phyloP scores from a whole-genome alignment of 2,329 filamentous ascomycete species.

The Fusarium xylarioides region DNA sequence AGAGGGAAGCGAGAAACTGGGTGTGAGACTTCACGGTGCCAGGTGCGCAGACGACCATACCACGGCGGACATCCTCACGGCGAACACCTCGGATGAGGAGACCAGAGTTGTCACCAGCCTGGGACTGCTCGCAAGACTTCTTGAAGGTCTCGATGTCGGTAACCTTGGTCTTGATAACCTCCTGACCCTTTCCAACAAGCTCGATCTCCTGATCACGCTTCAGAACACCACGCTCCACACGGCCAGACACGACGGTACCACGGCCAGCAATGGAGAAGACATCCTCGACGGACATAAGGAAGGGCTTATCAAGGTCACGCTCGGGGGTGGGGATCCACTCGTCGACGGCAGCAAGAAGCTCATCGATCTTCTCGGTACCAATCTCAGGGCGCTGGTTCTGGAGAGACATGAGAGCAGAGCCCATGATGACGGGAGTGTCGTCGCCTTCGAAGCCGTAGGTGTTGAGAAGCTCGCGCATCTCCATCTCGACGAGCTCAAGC shows the following conservation, averaged over 20 bases:
- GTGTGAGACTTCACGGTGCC: slow-evolving; percentile 85
- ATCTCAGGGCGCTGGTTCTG: slow-evolving; percentile 89
- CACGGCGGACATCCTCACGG: slow-evolving; percentile 92
- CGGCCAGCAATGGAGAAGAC: slow-evolving; percentile 91
- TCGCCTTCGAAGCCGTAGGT: slow-evolving; percentile 98
- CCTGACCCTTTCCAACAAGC: slow-evolving; percentile 84
- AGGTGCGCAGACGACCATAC: slow-evolving; percentile 91
- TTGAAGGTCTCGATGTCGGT: slow-evolving; percentile 99
- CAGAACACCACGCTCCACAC: slow-evolving; percentile 93
- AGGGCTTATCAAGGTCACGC: slow-evolving; percentile 96
- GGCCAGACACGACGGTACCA: slow-evolving; percentile 95
- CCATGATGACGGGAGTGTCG: slow-evolving; percentile 96
- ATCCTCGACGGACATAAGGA: slow-evolving; percentile 98
- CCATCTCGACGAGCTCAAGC: slow-evolving; percentile 99
- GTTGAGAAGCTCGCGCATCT: slow-evolving; percentile 96
- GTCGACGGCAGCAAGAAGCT: slow-evolving; percentile 90
- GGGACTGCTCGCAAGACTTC: slow-evolving; percentile 97
- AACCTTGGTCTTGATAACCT: slow-evolving; percentile 96
- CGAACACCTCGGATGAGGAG: slow-evolving; percentile 95
- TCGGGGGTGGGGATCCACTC: slow-evolving; percentile 94
- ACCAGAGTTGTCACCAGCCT: slow-evolving; percentile 97
- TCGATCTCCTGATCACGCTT: slow-evolving; percentile 97
- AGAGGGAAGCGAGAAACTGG: slow-evolving; percentile 95
- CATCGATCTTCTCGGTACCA: slow-evolving; percentile 86
- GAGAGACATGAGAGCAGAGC: slow-evolving; percentile 93